Percentiles rank a stretch among this genome's conserved stretches.
Conservation (phyloP, 345 rosid genomes). For the Sisymbrium irio region DNA sequence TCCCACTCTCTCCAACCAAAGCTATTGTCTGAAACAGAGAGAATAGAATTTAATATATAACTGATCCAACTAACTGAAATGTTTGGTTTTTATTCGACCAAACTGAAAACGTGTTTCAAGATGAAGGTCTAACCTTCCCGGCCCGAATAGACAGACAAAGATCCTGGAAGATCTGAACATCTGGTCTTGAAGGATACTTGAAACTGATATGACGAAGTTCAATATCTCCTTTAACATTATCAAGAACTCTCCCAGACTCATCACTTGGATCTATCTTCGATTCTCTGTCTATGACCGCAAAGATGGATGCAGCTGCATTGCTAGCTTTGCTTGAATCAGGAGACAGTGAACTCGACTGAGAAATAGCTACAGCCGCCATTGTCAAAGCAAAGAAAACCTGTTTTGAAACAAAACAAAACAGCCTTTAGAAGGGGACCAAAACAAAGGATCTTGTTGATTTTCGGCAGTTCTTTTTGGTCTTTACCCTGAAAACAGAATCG, state of each 20-base stretch:
- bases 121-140: constrained; percentile 52
- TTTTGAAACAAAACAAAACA: not conserved
- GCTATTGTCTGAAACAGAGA: constrained; percentile 61
- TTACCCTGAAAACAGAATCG: constrained; percentile 63
- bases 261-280: constrained; percentile 70
- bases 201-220: constrained; percentile 65
- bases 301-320: constrained; percentile 67
- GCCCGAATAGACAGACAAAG: constrained; percentile 61
- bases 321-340: constrained; percentile 63
- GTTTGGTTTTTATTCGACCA: not conserved
- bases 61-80: not conserved
- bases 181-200: constrained; percentile 72
- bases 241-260: constrained; percentile 57
- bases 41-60: not conserved
- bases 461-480: not conserved
- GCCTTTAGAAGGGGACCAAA: not conserved
- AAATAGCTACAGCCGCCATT: constrained; percentile 58
- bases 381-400: constrained; percentile 78
- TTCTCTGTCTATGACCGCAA: constrained; percentile 55
- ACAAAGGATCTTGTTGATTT: not conserved
- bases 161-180: constrained; percentile 63
- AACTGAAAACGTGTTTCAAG: not conserved
- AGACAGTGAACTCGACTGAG: constrained; percentile 67
- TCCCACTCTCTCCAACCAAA: constrained; percentile 84
- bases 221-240: constrained; percentile 62